Evolutionary conservation across 345 rosid genomes (phyloP), one percentile per base, ranked within the genome.

Genomic region (Lenwebbia sp.): DNA sequence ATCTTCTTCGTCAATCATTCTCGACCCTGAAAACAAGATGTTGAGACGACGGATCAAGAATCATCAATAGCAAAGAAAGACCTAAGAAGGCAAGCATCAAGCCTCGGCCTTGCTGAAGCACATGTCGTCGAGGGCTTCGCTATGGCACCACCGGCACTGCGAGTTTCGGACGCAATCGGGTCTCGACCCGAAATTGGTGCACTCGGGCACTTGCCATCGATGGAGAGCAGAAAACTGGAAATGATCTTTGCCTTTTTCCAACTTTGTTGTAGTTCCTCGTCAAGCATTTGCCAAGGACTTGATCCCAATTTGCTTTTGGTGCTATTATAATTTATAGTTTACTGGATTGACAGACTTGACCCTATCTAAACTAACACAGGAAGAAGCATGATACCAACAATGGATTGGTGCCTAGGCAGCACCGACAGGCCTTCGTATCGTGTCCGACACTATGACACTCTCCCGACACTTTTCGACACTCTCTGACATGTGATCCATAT

Each of bases 121-220:
- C 90, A 90, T 92, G 86, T 94, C 97, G 82, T 94, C 95, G 3
- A 94, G 95, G 89, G 90, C 94, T 50, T 94, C 93, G 62, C 97
- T 95, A 25, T 88, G 91, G 88, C 98, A 95, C 98, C 97, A 95
- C 40, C 90, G 90, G 88, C 98, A 93, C 57, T 86, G 88, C n/a
- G 95, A 94, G 88, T 87, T 87, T 85, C 87, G 89, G 2, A 85
- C 83, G 88, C 98, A 95, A 82, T 89, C 96, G 87, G 95, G 91
- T 92, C 92, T 90, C 12, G 94, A 91, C 22, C 86, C 87, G 92
- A 93, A 89, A 82, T 89, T 90, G 75, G 89, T 84, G 91, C 98
- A 94, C 55, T 88, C 92, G 23, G 90, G 90, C 88, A 91, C 44
- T 41, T 65, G 76, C 44, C 76, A 65, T 65, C 19, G 76, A 37